A percentile compares a stretch with the other conserved stretches of the same genome.
These are phyloP conservation scores for Achlya hypogyna DNA, from an alignment of 352 stramenopile species.

Conservation along the genomic window DNA sequence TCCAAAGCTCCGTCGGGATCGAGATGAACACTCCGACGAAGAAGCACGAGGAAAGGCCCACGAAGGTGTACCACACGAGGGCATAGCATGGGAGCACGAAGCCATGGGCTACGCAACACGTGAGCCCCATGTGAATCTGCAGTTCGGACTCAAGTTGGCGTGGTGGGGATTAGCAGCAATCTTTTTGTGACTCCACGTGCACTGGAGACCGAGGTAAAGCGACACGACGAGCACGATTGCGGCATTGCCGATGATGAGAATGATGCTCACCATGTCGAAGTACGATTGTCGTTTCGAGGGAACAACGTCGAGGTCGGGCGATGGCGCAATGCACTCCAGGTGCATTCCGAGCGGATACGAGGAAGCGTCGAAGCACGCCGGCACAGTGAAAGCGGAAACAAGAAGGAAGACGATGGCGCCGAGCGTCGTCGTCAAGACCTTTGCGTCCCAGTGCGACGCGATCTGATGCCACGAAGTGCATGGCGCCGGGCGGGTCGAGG, in stretches of 20 bases:
- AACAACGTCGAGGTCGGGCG: background rate
- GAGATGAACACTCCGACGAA: slow-evolving; percentile 43
- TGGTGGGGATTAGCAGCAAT: slow-evolving; percentile 57
- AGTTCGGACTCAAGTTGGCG: slow-evolving; percentile 59
- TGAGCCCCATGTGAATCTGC: background rate
- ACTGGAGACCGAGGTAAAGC: slow-evolving; percentile 61
- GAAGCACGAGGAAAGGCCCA: slow-evolving; percentile 29
- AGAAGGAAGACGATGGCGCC: background rate
- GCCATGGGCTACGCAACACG: slow-evolving; percentile 30
- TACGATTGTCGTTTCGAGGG: background rate
- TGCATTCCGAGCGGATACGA: background rate
- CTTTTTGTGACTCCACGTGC: slow-evolving; percentile 62
- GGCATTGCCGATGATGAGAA: slow-evolving; percentile 59
- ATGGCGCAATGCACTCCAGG: slow-evolving; percentile 2
- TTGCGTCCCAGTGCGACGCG: background rate
- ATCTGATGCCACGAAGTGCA: background rate
- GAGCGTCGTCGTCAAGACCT: background rate
- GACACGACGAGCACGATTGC: slow-evolving; percentile 59
- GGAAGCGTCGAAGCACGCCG: background rate
- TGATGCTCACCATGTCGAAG: slow-evolving; percentile 28
- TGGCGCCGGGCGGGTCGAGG: background rate
- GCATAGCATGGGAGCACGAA: slow-evolving; percentile 86
- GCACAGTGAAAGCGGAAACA: background rate
- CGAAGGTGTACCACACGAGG: slow-evolving; percentile 76
- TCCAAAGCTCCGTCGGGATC: slow-evolving; percentile 26